Base-by-base conservation (phyloP, 2,329 filamentous ascomycete species). In the Sclerotinia spermophila region DNA sequence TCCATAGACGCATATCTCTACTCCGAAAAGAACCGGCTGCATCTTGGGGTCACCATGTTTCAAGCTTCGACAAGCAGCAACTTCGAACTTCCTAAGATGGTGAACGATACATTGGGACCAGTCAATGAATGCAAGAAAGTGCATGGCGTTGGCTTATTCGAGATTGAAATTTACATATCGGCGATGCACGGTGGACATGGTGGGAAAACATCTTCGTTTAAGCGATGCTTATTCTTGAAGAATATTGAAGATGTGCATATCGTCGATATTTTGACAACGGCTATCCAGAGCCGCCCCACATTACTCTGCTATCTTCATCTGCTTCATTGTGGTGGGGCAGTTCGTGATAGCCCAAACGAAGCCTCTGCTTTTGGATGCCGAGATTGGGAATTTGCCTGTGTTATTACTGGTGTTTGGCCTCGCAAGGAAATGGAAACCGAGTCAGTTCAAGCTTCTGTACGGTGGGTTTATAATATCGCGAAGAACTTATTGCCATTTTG, bases 341-440 rank as follows among this genome's bases (percentile, higher is more conserved):
- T 87, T 56, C n/a, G 74, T 59, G 81, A 88, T 38, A 73, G 85
- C 21, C 45, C 67, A 24, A 75, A 79, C 2, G 78, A 84, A 72
- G 82, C 81, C 38, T 86, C 84, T 71, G 87, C 88, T 68, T 90
- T 90, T 68, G 87, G 88, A 59, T 89, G 85, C 80, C 85, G 88
- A 78, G 82, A 87, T 77, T 90, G 87, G 88, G 82, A 86, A 44
- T 90, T 85, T 80, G 88, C 87, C 60, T 90, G 88, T 74, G 86
- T 90, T 6, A 76, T 91, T 56, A 90, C 87, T 7, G 87, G 86
- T 38, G 84, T 89, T 71, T 90, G 88, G 88, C 81, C 81, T 3
- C 84, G 86, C 24, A 81, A 85, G 15, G 77, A 86, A 77, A 86
- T 88, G 73, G 82, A 77, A 58, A 84, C 81, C 0, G 78, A 80